Evolutionary conservation across 306 rosid species (phyloP).

Genomic region (Trifolium pratense): DNA sequence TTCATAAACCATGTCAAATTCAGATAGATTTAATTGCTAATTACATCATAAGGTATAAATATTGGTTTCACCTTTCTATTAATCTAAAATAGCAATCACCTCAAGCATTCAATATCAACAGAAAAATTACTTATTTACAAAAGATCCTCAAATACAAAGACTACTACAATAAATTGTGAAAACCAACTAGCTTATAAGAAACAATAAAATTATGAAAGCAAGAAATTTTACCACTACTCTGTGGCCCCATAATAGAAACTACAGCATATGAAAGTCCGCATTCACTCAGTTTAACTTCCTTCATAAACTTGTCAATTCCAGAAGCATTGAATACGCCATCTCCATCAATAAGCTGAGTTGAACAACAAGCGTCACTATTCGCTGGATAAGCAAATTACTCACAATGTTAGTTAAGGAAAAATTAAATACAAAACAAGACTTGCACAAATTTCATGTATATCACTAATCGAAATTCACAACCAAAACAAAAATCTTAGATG

Average conservation of each 20-base stretch:
- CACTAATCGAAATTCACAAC: slow-evolving; percentile 19
- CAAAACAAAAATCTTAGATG: slow-evolving; percentile 22
- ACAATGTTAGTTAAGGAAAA: slow-evolving; percentile 32
- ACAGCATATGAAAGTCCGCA: slow-evolving; percentile 97
- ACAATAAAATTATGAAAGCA: slow-evolving; percentile 33
- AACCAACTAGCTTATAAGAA: slow-evolving; percentile 18
- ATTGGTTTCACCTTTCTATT: slow-evolving; percentile 19
- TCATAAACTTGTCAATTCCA: slow-evolving; percentile 76
- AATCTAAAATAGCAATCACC: slow-evolving; percentile 33
- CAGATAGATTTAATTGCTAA: slow-evolving; percentile 27
- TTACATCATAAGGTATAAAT: slow-evolving; percentile 23
- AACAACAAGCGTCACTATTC: slow-evolving; percentile 53
- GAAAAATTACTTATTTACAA: slow-evolving; percentile 20
- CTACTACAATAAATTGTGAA: background rate
- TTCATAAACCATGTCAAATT: slow-evolving; percentile 26
- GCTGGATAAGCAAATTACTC: slow-evolving; percentile 49
- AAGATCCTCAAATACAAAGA: slow-evolving; percentile 21
- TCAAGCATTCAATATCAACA: slow-evolving; percentile 28
- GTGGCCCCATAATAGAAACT: slow-evolving; percentile 98
- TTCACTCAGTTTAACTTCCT: slow-evolving; percentile 81
- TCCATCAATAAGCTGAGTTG: slow-evolving; percentile 96
- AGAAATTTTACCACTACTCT: slow-evolving; percentile 89
- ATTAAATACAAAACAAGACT: background rate
- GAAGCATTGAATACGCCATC: slow-evolving; percentile 77
- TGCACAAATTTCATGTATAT: slow-evolving; percentile 11